Conservation (phyloP, 192 early-diverging fungal genomes). For the Phlyctochytrium arcticum region DNA sequence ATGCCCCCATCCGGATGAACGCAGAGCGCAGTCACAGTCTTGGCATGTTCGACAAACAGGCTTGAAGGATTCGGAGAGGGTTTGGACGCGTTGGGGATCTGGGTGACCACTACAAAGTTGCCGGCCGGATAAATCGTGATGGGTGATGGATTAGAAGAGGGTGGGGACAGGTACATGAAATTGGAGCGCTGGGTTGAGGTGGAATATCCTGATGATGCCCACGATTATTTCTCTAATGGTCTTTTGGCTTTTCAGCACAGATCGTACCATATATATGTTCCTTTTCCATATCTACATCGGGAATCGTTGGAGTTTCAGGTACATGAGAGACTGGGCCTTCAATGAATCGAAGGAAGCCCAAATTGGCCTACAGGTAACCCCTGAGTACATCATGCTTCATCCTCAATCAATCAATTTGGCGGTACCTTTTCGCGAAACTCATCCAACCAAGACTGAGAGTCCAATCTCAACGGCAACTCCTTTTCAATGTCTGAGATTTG, state of each 20-base stretch:
- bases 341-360: slow-evolving; percentile 12
- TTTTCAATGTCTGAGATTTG: slow-evolving; percentile 10
- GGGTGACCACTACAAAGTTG: slow-evolving; percentile 11
- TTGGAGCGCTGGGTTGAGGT: slow-evolving; percentile 8
- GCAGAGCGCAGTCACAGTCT: slow-evolving; percentile 10
- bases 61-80: neutral
- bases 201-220: slow-evolving; percentile 16
- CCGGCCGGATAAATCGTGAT: slow-evolving; percentile 16
- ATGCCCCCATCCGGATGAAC: slow-evolving; percentile 18
- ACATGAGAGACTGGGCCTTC: neutral
- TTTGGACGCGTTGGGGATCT: neutral
- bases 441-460: slow-evolving; percentile 16
- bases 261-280: slow-evolving; percentile 25
- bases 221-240: too few relatives aligned
- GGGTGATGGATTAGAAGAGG: neutral
- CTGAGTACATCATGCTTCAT: neutral
- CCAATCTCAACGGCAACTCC: slow-evolving; percentile 13
- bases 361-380: slow-evolving; percentile 2
- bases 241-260: neutral
- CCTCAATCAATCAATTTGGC: neutral
- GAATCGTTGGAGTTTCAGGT: neutral
- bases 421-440: slow-evolving; percentile 17
- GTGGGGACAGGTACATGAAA: slow-evolving; percentile 13
- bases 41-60: neutral
- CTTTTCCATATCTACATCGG: neutral